Base-by-base conservation (phyloP, 2,329 filamentous ascomycete genomes). In the Aspergillus glaucus region DNA sequence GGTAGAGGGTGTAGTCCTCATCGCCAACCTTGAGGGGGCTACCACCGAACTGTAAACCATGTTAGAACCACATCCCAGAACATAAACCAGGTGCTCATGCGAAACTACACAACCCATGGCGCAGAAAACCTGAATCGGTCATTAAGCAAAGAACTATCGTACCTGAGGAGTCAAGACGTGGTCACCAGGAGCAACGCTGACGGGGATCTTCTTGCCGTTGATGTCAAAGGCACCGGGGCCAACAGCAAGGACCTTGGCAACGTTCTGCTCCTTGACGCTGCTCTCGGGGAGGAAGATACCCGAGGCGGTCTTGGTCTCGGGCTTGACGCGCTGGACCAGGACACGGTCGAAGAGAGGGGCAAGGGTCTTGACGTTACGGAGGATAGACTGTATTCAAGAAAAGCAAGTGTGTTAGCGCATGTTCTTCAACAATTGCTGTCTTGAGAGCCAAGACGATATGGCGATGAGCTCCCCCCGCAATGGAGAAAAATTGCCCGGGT, bases 271-370 rank as follows among this genome's bases (percentile, higher is more conserved):
- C 82, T 98, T 95, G 68, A 97, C 89, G 66, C 86, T 88, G 54
- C 86, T 91, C 79, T 98, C 93, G 62, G 93, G 93, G 58, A 98
- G 87, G 81, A 94, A 96, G 80, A 98, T 95, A 66, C 93, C 93
- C 66, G 85, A 85, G 63, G 93, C 90, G 44, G 93, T 98, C 82
- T 96, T 96, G 69, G 90, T 75, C 77, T 97, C 92, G 66, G 92
- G 88, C 80, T 97, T 97, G 77, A 96, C 77, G 75, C 93, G 89
- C 84, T 98, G 93, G 62, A 98, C 89, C 57, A 98, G 86, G 62
- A 98, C 90, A 65, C 93, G 92, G 84, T 98, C 93, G 75, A 98
- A 85, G 61, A 98, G 91, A 55, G 93, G 93, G 52, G 86, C 87
- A 64, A 98, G 91, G 66, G 85, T 85, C 77, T 92, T 93, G 83